A percentile compares a stretch with the other conserved stretches of the same genome.
Evolutionary conservation across 768 basidiomycete genomes (phyloP).

Genomic region (Naganishia randhawae): DNA sequence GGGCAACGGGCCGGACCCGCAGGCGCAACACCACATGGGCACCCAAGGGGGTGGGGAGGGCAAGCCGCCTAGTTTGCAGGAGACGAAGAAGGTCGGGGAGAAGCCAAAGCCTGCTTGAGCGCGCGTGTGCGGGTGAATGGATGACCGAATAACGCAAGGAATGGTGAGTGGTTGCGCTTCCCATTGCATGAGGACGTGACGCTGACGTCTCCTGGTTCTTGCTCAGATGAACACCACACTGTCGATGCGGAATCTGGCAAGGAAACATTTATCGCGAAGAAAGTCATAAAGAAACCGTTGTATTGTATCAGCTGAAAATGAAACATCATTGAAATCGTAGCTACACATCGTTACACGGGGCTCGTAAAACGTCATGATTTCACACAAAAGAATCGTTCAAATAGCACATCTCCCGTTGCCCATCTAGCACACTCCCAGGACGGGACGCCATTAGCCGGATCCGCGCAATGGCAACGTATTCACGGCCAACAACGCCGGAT

Average conservation of each 20-base stretch:
- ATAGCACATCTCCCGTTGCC: neutral
- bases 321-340: neutral
- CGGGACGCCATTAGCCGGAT: too few species aligned
- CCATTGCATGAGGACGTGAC: neutral
- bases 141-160: too few species aligned
- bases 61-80: conserved; percentile 15
- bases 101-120: conserved; percentile 7
- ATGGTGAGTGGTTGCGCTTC: neutral
- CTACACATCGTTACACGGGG: neutral
- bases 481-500: conserved; percentile 16
- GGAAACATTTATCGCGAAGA: neutral
- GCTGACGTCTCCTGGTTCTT: neutral
- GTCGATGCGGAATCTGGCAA: neutral
- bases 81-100: conserved; percentile 20
- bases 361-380: neutral
- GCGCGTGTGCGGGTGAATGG: neutral
- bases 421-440: neutral
- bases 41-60: neutral
- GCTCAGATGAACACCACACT: neutral
- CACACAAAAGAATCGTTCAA: neutral
- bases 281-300: neutral
- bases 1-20: conserved; percentile 18
- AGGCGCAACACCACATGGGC: conserved; percentile 7
- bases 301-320: neutral
- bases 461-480: conserved; percentile 12